Base-by-base conservation (phyloP, 257 asterid species). In the Solanum ahanhuiri region DNA sequence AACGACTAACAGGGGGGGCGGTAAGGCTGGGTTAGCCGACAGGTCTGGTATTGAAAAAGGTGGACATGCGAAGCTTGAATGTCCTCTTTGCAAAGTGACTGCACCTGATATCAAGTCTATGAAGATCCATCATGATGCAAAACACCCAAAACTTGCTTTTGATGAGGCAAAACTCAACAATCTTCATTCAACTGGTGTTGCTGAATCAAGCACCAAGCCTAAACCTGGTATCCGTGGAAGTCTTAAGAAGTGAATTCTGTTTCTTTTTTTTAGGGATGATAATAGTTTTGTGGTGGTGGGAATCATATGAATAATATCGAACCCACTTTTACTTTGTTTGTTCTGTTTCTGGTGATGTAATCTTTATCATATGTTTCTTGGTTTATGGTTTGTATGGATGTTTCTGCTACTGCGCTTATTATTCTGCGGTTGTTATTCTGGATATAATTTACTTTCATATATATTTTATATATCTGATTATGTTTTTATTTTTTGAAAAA, bases 91-190 rank as follows among this genome's bases (percentile, higher is more conserved):
- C 92, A 94, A 93, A 91, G 88, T 86, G 69, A 94, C 98, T 0
- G 98, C 95, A 18, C 98, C 98, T 12, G 98, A 94, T 89, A 1
- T 95, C n/a, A 94, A 93, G 89, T 89, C 98, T 5, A 95, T 94
- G 98, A 93, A 95, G 95, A 94, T 93, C 91, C 98, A 95, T 86
- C 98, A 95, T 86, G 98, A 95, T 1, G 95, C 98, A 39, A 91
- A 90, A 45, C 98, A 95, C 79, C 97, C 98, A 2, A 95, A 94
- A 94, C 33, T 93, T 88, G 93, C 96, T 25, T 95, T 94, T 86
- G 98, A 95, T 72, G 98, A 93, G 22, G 4, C 95, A 76, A 92
- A 93, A 87, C 87, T 95, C 88, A 91, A 23, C 17, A 91, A 95
- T 89, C 97, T 93, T 51, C 98, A 95, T 54, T 90, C 95, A 9